Evolutionary conservation across 805 yeast genomes (phyloP), one percentile per base, ranked within the genome.

Genomic region (Yueomyces sp.): DNA sequence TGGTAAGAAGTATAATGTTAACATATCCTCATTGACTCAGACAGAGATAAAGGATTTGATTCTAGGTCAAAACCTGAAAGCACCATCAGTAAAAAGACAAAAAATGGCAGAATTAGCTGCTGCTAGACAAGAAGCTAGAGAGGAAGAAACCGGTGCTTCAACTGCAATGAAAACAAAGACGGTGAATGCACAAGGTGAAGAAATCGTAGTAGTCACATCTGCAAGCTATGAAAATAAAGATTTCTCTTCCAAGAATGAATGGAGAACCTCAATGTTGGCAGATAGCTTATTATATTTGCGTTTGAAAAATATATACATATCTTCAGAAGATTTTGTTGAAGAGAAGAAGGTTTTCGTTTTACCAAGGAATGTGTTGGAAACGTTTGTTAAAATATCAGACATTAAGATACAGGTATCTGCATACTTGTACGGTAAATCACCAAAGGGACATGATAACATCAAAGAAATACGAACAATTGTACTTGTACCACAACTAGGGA

Each of bases 151-250:
- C 11, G 70, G 71, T 45, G 81, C 82, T 49, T 64, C 80, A 32
- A 76, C 87, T 0, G 92, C 94, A 0, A 72, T 81, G 52, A 87
- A 85, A 52, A 79, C 94, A 0, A 81, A 79, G 45, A 83, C 94
- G 0, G 79, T 79, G 28, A 92, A 86, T 56, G 95, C 85, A 2
- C 96, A 88, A 55, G 99, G 99, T 33, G 98, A 92, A 57, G 94
- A 88, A 53, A 90, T 92, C 54, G 81, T 84, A 38, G 90, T 95
- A 0, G 95, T 90, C 31, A 87, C 97, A 0, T 87, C 97, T 0
- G 78, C 88, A 19, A 77, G 77, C 49, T 88, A 84, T 57, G 98
- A 87, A 59, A 92, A 85, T 54, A 80, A 78, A 64, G 65, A 80
- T 12, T 92, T 92, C 58, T 70, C 80, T 40, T 85, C 96, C 1